Evolutionary conservation across 495 filamentous ascomycete species (phyloP).

Genomic region (Aspergillus indologenus): DNA sequence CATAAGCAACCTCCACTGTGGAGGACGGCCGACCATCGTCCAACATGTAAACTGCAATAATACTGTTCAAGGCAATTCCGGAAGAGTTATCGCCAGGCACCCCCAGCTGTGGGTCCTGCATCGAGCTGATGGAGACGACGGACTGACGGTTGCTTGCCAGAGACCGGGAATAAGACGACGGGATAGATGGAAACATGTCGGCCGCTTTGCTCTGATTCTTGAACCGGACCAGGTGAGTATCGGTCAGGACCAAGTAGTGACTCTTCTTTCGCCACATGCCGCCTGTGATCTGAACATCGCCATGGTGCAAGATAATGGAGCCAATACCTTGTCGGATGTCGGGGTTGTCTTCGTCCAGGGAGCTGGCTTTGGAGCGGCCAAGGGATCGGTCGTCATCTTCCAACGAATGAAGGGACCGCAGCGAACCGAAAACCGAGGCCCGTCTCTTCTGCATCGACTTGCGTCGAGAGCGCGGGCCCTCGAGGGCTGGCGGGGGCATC

Average conservation of each 20-base stretch:
- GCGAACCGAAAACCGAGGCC: slow-evolving; percentile 55
- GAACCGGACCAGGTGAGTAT: slow-evolving; percentile 76
- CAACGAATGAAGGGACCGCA: slow-evolving; percentile 49
- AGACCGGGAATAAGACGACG: slow-evolving; percentile 38
- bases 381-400: slow-evolving; percentile 48
- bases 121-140: slow-evolving; percentile 56
- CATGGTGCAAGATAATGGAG: slow-evolving; percentile 59
- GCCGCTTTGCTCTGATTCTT: slow-evolving; percentile 70
- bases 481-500: slow-evolving; percentile 24
- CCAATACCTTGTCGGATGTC: slow-evolving; percentile 36
- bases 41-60: slow-evolving; percentile 75
- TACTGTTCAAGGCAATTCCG: slow-evolving; percentile 65
- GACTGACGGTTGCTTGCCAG: slow-evolving; percentile 49
- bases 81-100: slow-evolving; percentile 45
- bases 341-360: slow-evolving; percentile 29
- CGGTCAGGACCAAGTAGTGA: slow-evolving; percentile 89
- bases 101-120: slow-evolving; percentile 57
- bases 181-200: slow-evolving; percentile 58
- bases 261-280: slow-evolving; percentile 81
- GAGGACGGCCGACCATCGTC: slow-evolving; percentile 77
- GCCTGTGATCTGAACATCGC: slow-evolving; percentile 75
- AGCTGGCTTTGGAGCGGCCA: slow-evolving; percentile 33
- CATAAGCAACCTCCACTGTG: slow-evolving; percentile 70
- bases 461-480: slow-evolving; percentile 33
- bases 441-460: slow-evolving; percentile 51